These are phyloP conservation scores for Diaporthe caulivora DNA, from an alignment of 2,329 filamentous ascomycete genomes.

Conservation along the genomic window DNA sequence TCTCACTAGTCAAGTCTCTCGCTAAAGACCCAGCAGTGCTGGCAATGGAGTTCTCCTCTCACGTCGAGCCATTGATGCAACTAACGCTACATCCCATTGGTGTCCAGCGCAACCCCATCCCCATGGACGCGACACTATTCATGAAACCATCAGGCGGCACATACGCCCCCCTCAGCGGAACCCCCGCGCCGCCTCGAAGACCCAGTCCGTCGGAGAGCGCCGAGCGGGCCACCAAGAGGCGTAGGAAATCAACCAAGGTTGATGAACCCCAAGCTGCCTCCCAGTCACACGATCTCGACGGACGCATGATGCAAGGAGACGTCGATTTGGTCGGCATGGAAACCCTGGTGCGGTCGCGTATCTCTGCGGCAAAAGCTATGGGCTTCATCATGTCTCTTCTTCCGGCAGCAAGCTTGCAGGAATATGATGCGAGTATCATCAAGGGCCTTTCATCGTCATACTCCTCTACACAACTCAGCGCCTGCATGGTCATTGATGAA, in stretches of 20 bases:
- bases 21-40: slow-evolving; percentile 74
- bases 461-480: slow-evolving; percentile 87
- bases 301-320: slow-evolving; percentile 97
- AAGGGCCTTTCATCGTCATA: slow-evolving; percentile 78
- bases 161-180: slow-evolving; percentile 70
- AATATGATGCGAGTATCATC: slow-evolving; percentile 74
- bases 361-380: slow-evolving; percentile 88
- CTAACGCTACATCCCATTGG: slow-evolving; percentile 92
- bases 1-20: slow-evolving; percentile 78
- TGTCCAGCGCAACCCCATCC: slow-evolving; percentile 88
- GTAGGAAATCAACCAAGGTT: slow-evolving; percentile 86
- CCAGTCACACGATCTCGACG: slow-evolving; percentile 95
- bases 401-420: slow-evolving; percentile 71
- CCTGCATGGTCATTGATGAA: slow-evolving; percentile 88
- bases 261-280: slow-evolving; percentile 74
- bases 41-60: slow-evolving; percentile 77
- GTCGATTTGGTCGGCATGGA: slow-evolving; percentile 94
- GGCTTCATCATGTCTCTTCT: slow-evolving; percentile 85
- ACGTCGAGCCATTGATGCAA: slow-evolving; percentile 85
- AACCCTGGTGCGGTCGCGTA: slow-evolving; percentile 86
- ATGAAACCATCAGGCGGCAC: slow-evolving; percentile 92
- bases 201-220: slow-evolving; percentile 65
- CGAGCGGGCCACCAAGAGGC: slow-evolving; percentile 78
- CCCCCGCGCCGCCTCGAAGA: slow-evolving; percentile 59
- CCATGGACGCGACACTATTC: slow-evolving; percentile 91